Percentiles rank a stretch among this genome's conserved stretches.
These are phyloP conservation scores for Coniferiporia sulphurascens DNA, from an alignment of 1,284 basidiomycete species.

Conservation along the genomic window DNA sequence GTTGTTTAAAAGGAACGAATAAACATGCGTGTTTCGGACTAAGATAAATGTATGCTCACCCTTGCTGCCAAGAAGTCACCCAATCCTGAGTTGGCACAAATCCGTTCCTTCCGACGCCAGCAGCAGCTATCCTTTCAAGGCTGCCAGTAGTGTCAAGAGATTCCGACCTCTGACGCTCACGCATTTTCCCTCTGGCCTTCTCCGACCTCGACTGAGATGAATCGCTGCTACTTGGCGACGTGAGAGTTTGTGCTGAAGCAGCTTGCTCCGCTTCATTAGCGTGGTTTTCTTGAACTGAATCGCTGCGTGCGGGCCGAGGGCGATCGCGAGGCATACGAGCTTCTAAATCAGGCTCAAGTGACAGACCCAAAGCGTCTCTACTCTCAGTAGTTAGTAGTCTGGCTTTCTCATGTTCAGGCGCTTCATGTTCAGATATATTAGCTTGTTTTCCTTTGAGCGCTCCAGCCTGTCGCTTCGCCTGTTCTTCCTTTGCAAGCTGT, in stretches of 20 bases:
- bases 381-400: conserved; percentile 48
- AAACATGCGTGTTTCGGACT: conserved; percentile 4
- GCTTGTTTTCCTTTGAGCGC: conserved; percentile 34
- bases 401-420: conserved; percentile 46
- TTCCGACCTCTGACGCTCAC: conserved; percentile 49
- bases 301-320: conserved; percentile 2
- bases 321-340: conserved; percentile 15
- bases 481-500: conserved; percentile 69
- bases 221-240: conserved; percentile 40
- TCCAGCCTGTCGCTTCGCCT: conserved; percentile 33
- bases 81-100: conserved; percentile 94
- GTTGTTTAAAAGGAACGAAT: conserved; percentile 10
- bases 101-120: conserved; percentile 76
- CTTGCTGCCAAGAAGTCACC: conserved; percentile 88
- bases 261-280: conserved; percentile 24
- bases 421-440: conserved; percentile 30
- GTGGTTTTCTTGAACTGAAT: conserved; percentile 8
- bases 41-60: conserved; percentile 40
- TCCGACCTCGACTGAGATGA: conserved; percentile 45
- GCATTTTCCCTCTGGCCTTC: conserved; percentile 87
- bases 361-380: conserved; percentile 20
- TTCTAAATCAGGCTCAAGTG: conserved; percentile 19
- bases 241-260: conserved; percentile 28
- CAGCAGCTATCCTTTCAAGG: conserved; percentile 57
- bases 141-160: conserved; percentile 56